Conservation (phyloP, 345 rosid species). For the Stellera chamaejasme region DNA sequence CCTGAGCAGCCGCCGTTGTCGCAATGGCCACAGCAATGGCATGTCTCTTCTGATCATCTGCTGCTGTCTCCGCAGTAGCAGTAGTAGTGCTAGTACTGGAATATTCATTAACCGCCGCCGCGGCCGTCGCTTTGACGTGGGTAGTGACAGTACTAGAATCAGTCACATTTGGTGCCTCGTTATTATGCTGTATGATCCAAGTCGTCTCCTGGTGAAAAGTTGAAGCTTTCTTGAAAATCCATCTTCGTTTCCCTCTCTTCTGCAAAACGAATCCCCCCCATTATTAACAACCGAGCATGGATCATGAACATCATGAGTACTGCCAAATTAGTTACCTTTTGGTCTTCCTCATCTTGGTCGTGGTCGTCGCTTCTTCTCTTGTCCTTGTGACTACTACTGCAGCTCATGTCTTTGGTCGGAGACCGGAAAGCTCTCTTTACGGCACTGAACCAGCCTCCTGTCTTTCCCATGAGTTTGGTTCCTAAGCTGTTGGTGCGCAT, state of each 20-base stretch:
- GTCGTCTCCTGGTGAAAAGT: conserved; percentile 26
- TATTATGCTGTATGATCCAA: conserved; percentile 16
- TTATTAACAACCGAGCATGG: too few species aligned
- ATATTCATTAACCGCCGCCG: not conserved
- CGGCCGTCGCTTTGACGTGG: conserved; percentile 4
- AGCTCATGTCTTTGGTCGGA: conserved; percentile 27
- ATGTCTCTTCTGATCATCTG: conserved; percentile 24
- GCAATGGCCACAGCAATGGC: conserved; percentile 52
- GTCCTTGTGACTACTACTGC: conserved; percentile 4
- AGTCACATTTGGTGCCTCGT: conserved; percentile 19
- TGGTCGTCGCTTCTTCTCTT: conserved; percentile 41
- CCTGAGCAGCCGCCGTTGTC: conserved; percentile 48
- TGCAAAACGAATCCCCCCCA: conserved; percentile 16
- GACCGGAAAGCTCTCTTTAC: conserved; percentile 68
- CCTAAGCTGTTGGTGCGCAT: too few species aligned
- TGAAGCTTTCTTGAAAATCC: conserved; percentile 50
- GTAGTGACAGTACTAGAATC: conserved; percentile 9
- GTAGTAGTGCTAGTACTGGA: not conserved
- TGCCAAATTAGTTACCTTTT: conserved; percentile 23
- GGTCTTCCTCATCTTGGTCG: conserved; percentile 45
- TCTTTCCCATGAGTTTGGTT: conserved; percentile 35
- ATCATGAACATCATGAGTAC: not conserved
- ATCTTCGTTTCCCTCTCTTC: conserved; percentile 66
- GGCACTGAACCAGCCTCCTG: conserved; percentile 59
- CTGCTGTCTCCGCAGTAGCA: conserved; percentile 2